These are phyloP conservation scores for Jamesozyma piceae DNA, from an alignment of 805 yeast genomes.

Conservation along the genomic window DNA sequence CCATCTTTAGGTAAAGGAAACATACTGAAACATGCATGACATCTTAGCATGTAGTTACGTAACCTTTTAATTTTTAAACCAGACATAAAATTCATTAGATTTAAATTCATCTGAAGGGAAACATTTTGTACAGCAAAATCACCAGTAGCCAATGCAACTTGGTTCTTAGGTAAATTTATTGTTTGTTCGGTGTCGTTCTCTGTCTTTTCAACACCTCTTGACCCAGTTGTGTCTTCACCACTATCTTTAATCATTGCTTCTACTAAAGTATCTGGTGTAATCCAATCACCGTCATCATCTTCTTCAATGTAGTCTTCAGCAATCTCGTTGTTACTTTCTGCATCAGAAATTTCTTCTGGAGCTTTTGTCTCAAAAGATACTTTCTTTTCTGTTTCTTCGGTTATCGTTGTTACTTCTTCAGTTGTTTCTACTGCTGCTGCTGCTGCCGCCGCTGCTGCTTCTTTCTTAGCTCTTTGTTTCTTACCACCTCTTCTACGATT, in stretches of 20 bases:
- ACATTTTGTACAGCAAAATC: constrained; percentile 98
- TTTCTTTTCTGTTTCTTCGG: too few species aligned
- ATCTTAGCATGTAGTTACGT: constrained; percentile 86
- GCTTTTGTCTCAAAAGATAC: too few species aligned
- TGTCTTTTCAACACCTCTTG: constrained; percentile 31
- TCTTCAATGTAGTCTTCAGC: constrained; percentile 36
- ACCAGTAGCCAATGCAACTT: constrained; percentile 84
- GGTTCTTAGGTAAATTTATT: constrained; percentile 32
- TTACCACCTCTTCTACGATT: constrained; percentile 56
- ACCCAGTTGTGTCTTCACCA: constrained; percentile 42
- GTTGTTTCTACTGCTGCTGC: constrained; percentile 7
- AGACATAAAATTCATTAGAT: constrained; percentile 71
- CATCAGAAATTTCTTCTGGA: too few species aligned
- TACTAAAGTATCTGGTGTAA: constrained; percentile 74
- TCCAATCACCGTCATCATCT: constrained; percentile 87
- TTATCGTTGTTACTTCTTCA: too few species aligned
- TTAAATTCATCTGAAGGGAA: constrained; percentile 80
- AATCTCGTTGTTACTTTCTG: constrained; percentile 11
- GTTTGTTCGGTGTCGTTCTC: constrained; percentile 20
- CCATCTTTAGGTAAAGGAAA: constrained; percentile 71
- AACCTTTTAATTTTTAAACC: constrained; percentile 81
- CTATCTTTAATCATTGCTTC: constrained; percentile 62
- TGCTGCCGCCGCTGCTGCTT: constrained; percentile 29
- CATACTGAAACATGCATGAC: constrained; percentile 91
- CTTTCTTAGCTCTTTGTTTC: constrained; percentile 52